phyloP scores from a whole-genome alignment of 192 early-diverging fungal species.

The Lobosporangium transversale region DNA sequence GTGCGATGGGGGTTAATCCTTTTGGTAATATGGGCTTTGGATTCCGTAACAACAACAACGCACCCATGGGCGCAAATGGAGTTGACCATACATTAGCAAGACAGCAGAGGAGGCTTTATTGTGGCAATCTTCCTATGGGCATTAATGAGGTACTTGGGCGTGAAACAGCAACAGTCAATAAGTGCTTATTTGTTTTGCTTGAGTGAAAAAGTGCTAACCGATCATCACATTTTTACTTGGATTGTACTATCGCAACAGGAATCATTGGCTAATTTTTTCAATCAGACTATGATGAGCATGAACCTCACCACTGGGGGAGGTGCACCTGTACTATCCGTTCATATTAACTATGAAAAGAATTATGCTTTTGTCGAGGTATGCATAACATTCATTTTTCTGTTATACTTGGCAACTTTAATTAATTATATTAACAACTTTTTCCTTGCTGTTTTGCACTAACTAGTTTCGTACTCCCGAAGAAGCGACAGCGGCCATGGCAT shows the following conservation, averaged over 20 bases:
- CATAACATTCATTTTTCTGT: neutral
- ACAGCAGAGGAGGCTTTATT: slow-evolving; percentile 89
- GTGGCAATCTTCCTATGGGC: slow-evolving; percentile 88
- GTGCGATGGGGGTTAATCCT: slow-evolving; percentile 54
- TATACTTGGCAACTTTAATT: neutral
- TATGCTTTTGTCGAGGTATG: slow-evolving; percentile 95
- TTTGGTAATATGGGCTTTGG: slow-evolving; percentile 48
- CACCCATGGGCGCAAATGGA: slow-evolving; percentile 60
- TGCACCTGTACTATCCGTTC: slow-evolving; percentile 77
- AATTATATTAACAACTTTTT: too few relatives aligned
- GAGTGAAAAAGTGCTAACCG: too few relatives aligned
- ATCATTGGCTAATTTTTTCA: slow-evolving; percentile 85
- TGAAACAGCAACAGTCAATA: too few relatives aligned
- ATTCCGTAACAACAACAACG: slow-evolving; percentile 51
- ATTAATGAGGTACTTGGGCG: slow-evolving; percentile 70
- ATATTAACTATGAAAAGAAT: slow-evolving; percentile 94
- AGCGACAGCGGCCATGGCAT: slow-evolving; percentile 89
- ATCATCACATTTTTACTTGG: too few relatives aligned
- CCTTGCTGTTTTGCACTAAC: too few relatives aligned
- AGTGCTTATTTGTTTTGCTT: too few relatives aligned
- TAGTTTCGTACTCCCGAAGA: slow-evolving; percentile 90
- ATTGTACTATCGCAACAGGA: too few relatives aligned
- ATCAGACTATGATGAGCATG: slow-evolving; percentile 81
- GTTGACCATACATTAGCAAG: slow-evolving; percentile 67
- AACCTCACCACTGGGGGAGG: slow-evolving; percentile 77